A percentile compares a stretch with the other conserved stretches of the same genome.
phyloP scores from a whole-genome alignment of 768 basidiomycete genomes.

The Cyclocybe cylindracea region DNA sequence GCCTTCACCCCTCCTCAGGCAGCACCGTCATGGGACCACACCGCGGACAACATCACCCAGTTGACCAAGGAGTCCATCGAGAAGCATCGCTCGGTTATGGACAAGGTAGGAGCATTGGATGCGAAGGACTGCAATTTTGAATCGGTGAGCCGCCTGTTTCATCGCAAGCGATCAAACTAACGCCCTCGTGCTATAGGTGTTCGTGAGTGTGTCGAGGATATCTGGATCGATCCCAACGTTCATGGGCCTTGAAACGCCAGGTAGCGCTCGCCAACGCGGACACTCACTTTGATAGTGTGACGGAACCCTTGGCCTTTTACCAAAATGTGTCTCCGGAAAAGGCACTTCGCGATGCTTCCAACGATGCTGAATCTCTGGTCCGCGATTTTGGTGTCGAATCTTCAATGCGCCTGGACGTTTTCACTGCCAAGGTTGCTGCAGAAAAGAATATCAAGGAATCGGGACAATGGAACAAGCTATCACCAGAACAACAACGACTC shows the following conservation, averaged over 20 bases:
- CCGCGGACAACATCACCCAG: slow-evolving; percentile 55
- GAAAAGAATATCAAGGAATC: slow-evolving; percentile 67
- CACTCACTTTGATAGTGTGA: slow-evolving; percentile 46
- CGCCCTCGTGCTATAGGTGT: slow-evolving; percentile 50
- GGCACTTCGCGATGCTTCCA: slow-evolving; percentile 81
- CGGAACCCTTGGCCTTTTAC: slow-evolving; percentile 74
- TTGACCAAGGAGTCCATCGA: slow-evolving; percentile 63
- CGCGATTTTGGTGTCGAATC: slow-evolving; percentile 75
- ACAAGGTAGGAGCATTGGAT: slow-evolving; percentile 60
- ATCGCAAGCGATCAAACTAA: slow-evolving; percentile 2
- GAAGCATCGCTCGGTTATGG: slow-evolving; percentile 52
- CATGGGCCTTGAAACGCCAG: slow-evolving; percentile 34
- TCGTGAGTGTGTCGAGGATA: slow-evolving; percentile 51
- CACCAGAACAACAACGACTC: slow-evolving; percentile 70
- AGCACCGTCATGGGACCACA: slow-evolving; percentile 67
- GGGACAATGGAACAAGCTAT: slow-evolving; percentile 62
- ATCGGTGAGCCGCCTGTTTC: slow-evolving; percentile 47
- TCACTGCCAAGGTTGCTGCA: slow-evolving; percentile 68
- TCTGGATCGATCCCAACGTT: slow-evolving; percentile 10
- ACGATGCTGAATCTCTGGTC: slow-evolving; percentile 66
- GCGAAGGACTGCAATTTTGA: slow-evolving; percentile 62
- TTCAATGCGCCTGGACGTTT: slow-evolving; percentile 83
- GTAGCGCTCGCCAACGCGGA: slow-evolving; percentile 61
- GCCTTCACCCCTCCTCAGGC: slow-evolving; percentile 63
- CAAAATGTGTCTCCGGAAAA: slow-evolving; percentile 79